Conservation (phyloP, 1,139 yeast genomes). For the Sugiyamaella grinbergsii region DNA sequence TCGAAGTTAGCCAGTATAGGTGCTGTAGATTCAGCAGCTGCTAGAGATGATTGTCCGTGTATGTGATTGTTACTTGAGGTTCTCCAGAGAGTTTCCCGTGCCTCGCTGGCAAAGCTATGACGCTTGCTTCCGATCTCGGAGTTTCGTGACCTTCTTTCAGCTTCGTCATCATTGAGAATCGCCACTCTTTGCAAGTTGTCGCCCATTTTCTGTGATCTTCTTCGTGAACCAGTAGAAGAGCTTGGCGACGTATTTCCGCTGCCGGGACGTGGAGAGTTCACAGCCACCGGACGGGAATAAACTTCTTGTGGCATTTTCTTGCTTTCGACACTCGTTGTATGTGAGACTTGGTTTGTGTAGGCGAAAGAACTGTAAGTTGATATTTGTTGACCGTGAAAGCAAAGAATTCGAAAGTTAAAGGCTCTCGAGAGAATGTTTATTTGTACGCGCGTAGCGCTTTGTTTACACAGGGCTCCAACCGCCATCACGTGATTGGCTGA, state of each 20-base stretch:
- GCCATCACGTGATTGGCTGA: too few relatives aligned
- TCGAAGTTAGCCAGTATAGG: constrained; percentile 68
- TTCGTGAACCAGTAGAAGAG: constrained; percentile 2
- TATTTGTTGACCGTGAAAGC: too few relatives aligned
- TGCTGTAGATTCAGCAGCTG: constrained; percentile 22
- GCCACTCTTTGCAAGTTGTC: constrained; percentile 22
- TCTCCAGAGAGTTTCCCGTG: constrained; percentile 31
- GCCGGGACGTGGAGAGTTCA: constrained; percentile 4
- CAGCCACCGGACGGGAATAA: constrained; percentile 1
- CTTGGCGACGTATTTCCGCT: constrained; percentile 1
- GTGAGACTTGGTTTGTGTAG: background rate
- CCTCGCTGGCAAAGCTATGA: constrained; percentile 28
- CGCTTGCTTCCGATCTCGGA: constrained; percentile 23
- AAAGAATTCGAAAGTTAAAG: too few relatives aligned
- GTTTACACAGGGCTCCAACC: too few relatives aligned
- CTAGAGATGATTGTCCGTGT: constrained; percentile 10
- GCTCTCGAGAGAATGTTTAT: too few relatives aligned
- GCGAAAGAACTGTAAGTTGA: too few relatives aligned
- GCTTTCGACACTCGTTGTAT: too few relatives aligned
- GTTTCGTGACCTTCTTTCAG: constrained; percentile 36
- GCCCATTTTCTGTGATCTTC: constrained; percentile 17
- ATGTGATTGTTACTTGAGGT: background rate
- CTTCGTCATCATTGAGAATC: constrained; percentile 38
- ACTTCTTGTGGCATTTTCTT: constrained; percentile 6
- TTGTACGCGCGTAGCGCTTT: too few relatives aligned